Evolutionary conservation across 2,329 filamentous ascomycete genomes (phyloP), one percentile per base, ranked within the genome.

Genomic region (Ilyonectria destructans): DNA sequence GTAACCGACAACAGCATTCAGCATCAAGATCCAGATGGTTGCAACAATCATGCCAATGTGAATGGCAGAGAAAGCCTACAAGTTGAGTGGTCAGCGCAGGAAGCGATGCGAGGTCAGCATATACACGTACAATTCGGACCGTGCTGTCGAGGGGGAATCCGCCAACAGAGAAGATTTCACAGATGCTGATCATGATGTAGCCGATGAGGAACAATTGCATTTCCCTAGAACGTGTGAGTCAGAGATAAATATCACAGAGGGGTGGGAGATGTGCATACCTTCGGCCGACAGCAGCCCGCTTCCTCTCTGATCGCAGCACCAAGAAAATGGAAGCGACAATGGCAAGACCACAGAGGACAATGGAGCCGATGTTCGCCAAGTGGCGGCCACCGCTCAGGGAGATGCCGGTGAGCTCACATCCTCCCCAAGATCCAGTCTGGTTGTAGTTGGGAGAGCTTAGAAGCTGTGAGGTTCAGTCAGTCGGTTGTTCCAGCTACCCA

Each of bases 101-200:
- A n/a, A n/a, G 12, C 7, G 40, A 7, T 37, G 10, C 9, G 43
- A 13, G 21, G 3, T 15, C n/a, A 3, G 33, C 7, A 35, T 37
- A n/a, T n/a, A 33, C 52, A 85, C 91, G 71, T 87, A 93, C 94
- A 76, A 93, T 87, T 79, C 95, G 90, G 66, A 93, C 92, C 57
- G 83, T 89, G 59, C 86, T 83, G 37, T 89, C 85, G 21, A 98
- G 83, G 3, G 96, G 95, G 76, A 99, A 96, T 33, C 92, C 93
- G 74, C 96, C 96, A 40, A 98, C 91, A 0, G 95, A 95, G 83
- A 99, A 98, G 77, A 99, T 97, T 81, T 98, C 96, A 83, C 95
- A 98, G 77, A 99, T 93, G 76, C 93, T 91, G 69, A 98, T 91
- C 66, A 98, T 82, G 65, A 97, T 92, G 80, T 94, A 99, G 58